phyloP scores from a whole-genome alignment of 768 basidiomycete genomes.

The Myochromella boudieri region DNA sequence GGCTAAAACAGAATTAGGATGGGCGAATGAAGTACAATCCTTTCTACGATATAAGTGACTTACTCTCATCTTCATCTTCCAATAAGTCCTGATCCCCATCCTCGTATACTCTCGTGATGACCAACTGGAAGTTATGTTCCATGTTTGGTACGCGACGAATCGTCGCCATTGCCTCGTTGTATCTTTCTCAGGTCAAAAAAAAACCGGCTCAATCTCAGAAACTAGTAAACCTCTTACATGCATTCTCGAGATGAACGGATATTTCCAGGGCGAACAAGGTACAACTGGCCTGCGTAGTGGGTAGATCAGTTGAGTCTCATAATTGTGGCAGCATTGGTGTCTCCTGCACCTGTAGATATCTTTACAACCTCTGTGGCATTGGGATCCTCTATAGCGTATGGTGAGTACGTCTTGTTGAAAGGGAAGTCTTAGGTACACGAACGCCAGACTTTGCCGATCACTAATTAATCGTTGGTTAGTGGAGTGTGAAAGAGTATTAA shows the following conservation, averaged over 20 bases:
- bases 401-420: conserved; percentile 23
- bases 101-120: conserved; percentile 95
- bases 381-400: conserved; percentile 69
- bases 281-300: conserved; percentile 62
- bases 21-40: background rate
- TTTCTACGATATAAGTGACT: conserved; percentile 21
- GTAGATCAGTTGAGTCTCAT: conserved; percentile 5
- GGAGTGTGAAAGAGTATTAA: conserved; percentile 7
- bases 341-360: conserved; percentile 64
- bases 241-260: conserved; percentile 93
- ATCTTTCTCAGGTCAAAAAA: conserved; percentile 54
- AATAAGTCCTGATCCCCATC: conserved; percentile 94
- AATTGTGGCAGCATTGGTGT: background rate
- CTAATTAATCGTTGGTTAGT: conserved; percentile 39
- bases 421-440: conserved; percentile 35
- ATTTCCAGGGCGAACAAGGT: conserved; percentile 87
- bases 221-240: conserved; percentile 66
- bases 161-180: conserved; percentile 93
- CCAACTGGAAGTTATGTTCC: conserved; percentile 85
- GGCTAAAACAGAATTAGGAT: conserved; percentile 44
- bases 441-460: conserved; percentile 96
- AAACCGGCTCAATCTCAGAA: background rate
- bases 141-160: conserved; percentile 80
- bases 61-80: conserved; percentile 92
- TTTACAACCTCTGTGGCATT: conserved; percentile 95